phyloP scores from a whole-genome alignment of 441 rosid species.

The Euphorbia celastroides region DNA sequence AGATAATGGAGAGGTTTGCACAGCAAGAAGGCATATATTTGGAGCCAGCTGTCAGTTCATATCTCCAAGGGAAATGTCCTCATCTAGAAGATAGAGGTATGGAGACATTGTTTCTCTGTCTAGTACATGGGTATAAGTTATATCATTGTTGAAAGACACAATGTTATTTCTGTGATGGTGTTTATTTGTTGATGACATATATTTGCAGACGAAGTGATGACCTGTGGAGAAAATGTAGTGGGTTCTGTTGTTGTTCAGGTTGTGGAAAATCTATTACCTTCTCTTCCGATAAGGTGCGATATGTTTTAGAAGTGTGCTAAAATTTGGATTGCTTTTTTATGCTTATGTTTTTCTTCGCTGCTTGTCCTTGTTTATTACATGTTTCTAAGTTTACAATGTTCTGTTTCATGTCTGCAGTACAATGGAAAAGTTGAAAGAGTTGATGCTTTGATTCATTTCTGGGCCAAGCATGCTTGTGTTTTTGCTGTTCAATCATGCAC shows the following conservation, averaged over 20 bases:
- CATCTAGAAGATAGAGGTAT: slow-evolving; percentile 44
- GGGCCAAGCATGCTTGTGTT: not conserved
- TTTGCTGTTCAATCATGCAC: not conserved
- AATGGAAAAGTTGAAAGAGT: slow-evolving; percentile 38
- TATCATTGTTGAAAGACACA: no score
- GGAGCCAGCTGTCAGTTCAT: slow-evolving; percentile 29
- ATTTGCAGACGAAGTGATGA: slow-evolving; percentile 22
- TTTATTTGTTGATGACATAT: slow-evolving; percentile 7
- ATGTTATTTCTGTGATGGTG: not conserved
- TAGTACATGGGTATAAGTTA: no score
- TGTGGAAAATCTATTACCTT: slow-evolving; percentile 45
- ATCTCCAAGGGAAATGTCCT: slow-evolving; percentile 43
- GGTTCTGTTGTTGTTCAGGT: slow-evolving; percentile 26
- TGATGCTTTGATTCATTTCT: slow-evolving; percentile 21
- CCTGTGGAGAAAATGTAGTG: slow-evolving; percentile 20
- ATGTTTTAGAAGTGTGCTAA: not conserved
- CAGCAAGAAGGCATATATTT: slow-evolving; percentile 39
- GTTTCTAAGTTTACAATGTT: not conserved
- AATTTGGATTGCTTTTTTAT: not conserved
- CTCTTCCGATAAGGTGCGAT: slow-evolving; percentile 49
- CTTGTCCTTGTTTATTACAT: not conserved
- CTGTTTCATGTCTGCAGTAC: slow-evolving; percentile 30
- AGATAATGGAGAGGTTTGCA: slow-evolving; percentile 48
- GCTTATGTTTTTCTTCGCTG: not conserved
- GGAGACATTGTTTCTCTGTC: not conserved